Base-by-base conservation (phyloP, 352 stramenopile genomes). In the Pythium myriotylum region DNA sequence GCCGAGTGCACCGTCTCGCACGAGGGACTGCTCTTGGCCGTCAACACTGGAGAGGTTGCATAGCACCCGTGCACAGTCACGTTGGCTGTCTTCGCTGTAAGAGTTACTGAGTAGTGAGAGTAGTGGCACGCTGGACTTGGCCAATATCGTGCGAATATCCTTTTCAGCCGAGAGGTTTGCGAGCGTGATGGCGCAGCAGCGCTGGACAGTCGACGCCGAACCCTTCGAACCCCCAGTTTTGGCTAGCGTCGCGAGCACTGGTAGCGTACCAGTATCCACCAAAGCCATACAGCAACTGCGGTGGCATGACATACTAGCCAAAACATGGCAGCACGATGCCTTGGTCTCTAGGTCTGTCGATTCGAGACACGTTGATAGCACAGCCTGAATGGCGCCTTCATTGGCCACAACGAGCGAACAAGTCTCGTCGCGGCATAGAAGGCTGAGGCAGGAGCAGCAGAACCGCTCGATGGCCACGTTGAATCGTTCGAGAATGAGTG, bases 51-150 rank as follows among this genome's bases (percentile, higher is more conserved):
- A 91, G 14, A 94, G 62, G 27, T 92, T 91, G 59, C 79, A 91
- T 4, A 94, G 43, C 3, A 91, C 74, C 46, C 81, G 83, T 1
- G 81, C 81, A 40, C 83, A 92, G 27, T 94, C 82, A 5, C 80
- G 74, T 54, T 94, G 85, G 26, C 70, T 89, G 20, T 91, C 81
- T 72, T 92, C 85, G 40, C 85, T 94, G 70, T 93, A 92, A 12
- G 81, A 91, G 42, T 93, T 89, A 60, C 82, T 93, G 4, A 91
- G 66, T 1, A 80, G 54, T 1, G 79, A 61, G 14, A 92, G 67
- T 5, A 91, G 75, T 1, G 67, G 54, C 0, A 92, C 76, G 3
- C 75, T 69, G 0, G 84, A 74, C 26, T 60, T 74, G 0, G 84
- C 65, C 7, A 92, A 67, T 0, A 81, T 70, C 19, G 70, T 37